A percentile compares a stretch with the other conserved stretches of the same genome.
phyloP scores from a whole-genome alignment of 1,139 yeast species.

The Kazachstania sp. region DNA sequence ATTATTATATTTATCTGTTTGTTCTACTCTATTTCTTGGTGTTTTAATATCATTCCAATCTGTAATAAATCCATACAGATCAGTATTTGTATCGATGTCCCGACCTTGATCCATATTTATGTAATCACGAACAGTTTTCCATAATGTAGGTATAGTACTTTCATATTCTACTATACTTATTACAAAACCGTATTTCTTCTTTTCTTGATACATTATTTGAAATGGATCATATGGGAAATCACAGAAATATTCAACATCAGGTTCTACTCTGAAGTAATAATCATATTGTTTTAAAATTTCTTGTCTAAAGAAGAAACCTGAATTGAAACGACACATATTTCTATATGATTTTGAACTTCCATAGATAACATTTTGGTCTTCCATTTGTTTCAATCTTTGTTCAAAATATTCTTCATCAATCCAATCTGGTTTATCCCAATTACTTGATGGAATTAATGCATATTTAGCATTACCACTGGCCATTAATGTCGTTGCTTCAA shows the following conservation, averaged over 20 bases:
- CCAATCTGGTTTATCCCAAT: slow-evolving; percentile 60
- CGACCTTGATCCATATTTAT: slow-evolving; percentile 48
- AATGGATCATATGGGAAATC: slow-evolving; percentile 79
- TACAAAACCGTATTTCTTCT: slow-evolving; percentile 80
- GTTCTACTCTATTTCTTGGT: slow-evolving; percentile 17
- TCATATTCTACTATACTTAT: slow-evolving; percentile 69
- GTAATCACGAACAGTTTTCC: slow-evolving; percentile 67
- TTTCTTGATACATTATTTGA: slow-evolving; percentile 56
- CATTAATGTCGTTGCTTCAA: slow-evolving; percentile 60
- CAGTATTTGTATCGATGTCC: slow-evolving; percentile 52
- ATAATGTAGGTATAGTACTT: slow-evolving; percentile 76
- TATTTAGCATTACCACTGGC: slow-evolving; percentile 62
- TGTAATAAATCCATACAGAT: slow-evolving; percentile 60
- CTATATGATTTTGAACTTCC: slow-evolving; percentile 74
- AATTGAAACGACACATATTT: slow-evolving; percentile 73
- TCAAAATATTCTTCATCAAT: slow-evolving; percentile 37
- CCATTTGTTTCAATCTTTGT: slow-evolving; percentile 48
- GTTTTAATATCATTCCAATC: slow-evolving; percentile 41
- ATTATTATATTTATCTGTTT: slow-evolving; percentile 55
- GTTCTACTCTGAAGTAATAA: slow-evolving; percentile 92
- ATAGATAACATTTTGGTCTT: slow-evolving; percentile 55
- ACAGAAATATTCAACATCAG: slow-evolving; percentile 77
- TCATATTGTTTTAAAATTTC: slow-evolving; percentile 56
- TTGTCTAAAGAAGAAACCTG: slow-evolving; percentile 75
- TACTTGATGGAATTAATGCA: slow-evolving; percentile 55